Conservation (phyloP, 495 filamentous ascomycete species). For the Hyphodiscus hymeniophilus region DNA sequence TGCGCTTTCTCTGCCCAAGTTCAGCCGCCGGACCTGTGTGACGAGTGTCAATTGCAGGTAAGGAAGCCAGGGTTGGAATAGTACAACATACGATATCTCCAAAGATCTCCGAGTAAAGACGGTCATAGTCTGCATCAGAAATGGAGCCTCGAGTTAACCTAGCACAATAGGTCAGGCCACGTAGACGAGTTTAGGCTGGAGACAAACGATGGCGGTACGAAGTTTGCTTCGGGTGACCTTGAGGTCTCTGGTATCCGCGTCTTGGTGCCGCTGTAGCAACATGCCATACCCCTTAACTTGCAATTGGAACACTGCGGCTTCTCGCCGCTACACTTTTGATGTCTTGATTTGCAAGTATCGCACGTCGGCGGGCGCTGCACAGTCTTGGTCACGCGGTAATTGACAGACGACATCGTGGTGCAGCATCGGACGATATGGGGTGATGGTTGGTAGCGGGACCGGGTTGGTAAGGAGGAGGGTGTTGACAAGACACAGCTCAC, state of each 20-base stretch:
- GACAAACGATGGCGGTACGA: conserved; percentile 8
- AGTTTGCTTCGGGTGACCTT: conserved; percentile 1
- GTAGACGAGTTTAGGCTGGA: background rate
- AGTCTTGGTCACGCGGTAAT: conserved; percentile 6
- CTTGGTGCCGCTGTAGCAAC: conserved; percentile 5
- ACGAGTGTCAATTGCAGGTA: background rate
- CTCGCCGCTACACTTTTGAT: conserved; percentile 12
- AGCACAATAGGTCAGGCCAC: background rate
- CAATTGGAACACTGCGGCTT: conserved; percentile 11
- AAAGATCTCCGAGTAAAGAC: conserved; percentile 11
- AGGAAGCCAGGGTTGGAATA: background rate
- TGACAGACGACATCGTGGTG: conserved; percentile 5
- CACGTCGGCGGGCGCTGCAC: conserved; percentile 8
- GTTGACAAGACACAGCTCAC: no score
- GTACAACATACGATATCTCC: conserved; percentile 7
- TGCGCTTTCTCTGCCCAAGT: conserved; percentile 1
- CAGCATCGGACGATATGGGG: background rate
- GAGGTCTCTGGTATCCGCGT: conserved; percentile 2
- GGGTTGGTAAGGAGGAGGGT: no score
- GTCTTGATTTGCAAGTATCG: conserved; percentile 9
- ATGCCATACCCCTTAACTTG: conserved; percentile 8
- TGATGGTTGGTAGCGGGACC: no score
- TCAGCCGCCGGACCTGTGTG: conserved; percentile 8
- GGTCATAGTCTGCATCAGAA: conserved; percentile 12
- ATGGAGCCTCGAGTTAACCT: conserved; percentile 7